These are phyloP conservation scores for Eimeria tenella DNA, from an alignment of 169 alveolate species.

Conservation along the genomic window DNA sequence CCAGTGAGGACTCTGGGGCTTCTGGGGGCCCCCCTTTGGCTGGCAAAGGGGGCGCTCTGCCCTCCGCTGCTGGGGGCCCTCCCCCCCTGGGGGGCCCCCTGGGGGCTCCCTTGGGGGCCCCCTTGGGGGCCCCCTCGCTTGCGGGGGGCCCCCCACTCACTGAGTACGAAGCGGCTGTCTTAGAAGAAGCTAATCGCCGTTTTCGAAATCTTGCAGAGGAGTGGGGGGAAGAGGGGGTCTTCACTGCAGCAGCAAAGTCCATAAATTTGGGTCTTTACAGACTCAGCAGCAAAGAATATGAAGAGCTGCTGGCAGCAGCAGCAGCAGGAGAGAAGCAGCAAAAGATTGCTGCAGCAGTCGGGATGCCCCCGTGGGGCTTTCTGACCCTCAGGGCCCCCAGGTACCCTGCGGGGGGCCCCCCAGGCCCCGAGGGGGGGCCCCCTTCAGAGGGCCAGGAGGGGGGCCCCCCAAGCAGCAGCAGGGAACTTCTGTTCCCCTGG, in stretches of 20 bases:
- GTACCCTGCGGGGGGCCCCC: too few relatives aligned
- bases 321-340: neutral
- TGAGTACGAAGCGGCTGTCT: neutral
- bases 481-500: neutral
- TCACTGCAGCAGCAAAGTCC: neutral
- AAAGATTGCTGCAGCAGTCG: too few relatives aligned
- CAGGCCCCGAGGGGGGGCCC: too few relatives aligned
- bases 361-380: slow-evolving; percentile 52
- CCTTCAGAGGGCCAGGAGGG: too few relatives aligned
- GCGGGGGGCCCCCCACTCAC: neutral
- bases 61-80: too few relatives aligned
- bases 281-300: neutral
- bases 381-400: neutral
- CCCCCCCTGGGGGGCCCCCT: too few relatives aligned
- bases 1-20: neutral
- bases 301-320: neutral
- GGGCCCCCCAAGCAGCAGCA: too few relatives aligned
- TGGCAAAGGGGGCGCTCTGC: too few relatives aligned
- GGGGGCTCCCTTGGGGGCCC: too few relatives aligned
- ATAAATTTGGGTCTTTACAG: slow-evolving; percentile 39
- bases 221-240: slow-evolving; percentile 30
- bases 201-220: slow-evolving; percentile 11
- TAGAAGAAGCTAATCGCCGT: slow-evolving; percentile 30
- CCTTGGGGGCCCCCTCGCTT: too few relatives aligned
- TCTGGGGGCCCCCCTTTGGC: neutral